Base-by-base conservation (phyloP, 192 early-diverging fungal genomes). In the Entrophospora sp. region DNA sequence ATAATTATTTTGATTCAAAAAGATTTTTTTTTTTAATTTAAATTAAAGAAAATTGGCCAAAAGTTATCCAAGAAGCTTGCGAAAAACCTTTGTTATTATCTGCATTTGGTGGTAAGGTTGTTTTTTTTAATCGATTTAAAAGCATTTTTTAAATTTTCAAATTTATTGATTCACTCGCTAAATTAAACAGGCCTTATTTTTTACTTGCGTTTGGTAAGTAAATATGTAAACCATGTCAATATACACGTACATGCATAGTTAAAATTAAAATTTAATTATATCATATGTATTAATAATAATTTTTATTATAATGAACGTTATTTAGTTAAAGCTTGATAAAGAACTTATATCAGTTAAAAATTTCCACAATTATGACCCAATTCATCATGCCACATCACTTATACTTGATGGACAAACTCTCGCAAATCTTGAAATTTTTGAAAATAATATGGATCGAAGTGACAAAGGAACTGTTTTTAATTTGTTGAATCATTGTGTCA, bases 401-500 rank as follows among this genome's bases (percentile, higher is more conserved):
- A 81, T 96, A 18, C 80, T 99, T 28, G 95, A 99, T 57, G 94
- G 94, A 3, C 93, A 94, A 49, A 94, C 97, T 1, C 72, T 99
- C 18, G 78, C 88, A 52, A 97, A 97, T 60, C 71, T 99, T 22
- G 95, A 99, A 64, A 74, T 99, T 14, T 93, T 99, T 53, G 75
- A 91, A 59, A 92, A 94, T 58, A 81, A 87, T 0, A 64, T 76
- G 10, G 93, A 94, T 68, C 86, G 89, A 8, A 71, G 79, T 8
- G 80, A 81, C 6, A 62, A 81, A 14, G 93, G 95, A 6, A 93
- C 94, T 0, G 81, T 99, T 3, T 87, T 94, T 61, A 79, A 89
- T 60, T 77, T 96, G 37, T 66, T 99, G 9, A 88, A 93, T 66
- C 89, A 88, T 42, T 90, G 90, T 49, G 75, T 81, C 10, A 90